Base-by-base conservation (phyloP, 2,329 filamentous ascomycete genomes). In the Penicillium sp. region DNA sequence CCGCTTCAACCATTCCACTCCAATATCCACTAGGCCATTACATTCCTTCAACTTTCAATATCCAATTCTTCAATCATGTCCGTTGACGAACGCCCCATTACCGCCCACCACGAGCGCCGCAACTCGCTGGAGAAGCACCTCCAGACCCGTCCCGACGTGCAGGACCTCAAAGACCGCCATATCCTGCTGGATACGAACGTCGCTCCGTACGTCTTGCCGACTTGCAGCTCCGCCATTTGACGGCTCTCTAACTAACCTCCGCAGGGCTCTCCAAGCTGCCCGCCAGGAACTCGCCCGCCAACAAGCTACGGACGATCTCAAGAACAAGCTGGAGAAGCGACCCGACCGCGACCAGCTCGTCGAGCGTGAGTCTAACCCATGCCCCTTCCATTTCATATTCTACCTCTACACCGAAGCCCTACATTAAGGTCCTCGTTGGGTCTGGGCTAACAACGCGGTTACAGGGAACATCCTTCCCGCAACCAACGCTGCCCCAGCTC, bases 401-500 rank as follows among this genome's bases (percentile, higher is more conserved):
- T 45, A 8, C 40, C 13, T 33, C 14, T 25, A 40, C 44, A 27
- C 30, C 38, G 28, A 22, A 22, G 28, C 46, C 6, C 48, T 44
- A 31, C 47, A 33, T 14, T 11, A 4, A 25, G 1, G 7, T 46
- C 8, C 10, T 30, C 13, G 16, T 18, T 25, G 24, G n/a, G 1
- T 18, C 6, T 25, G 28, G 22, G 14, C 4, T 28, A 33, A 45
- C 25, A 24, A 27, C 38, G 5, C 28, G 33, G 35, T 28, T 28
- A 48, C 63, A 92, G 89, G 86, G 62, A 95, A 96, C 74, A 96
- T 96, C 69, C 85, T 96, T 24, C 89, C 89, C 24, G 84, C 85
- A 50, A 88, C 88, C 28, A 87, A 74, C 46, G 90, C 88, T 16
- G 90, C 91, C 0, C 91, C 92, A 0, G 82, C 87, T 2, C 78